Evolutionary conservation across 768 basidiomycete genomes (phyloP), one percentile per base, ranked within the genome.

Genomic region (Collybiopsis confluens): DNA sequence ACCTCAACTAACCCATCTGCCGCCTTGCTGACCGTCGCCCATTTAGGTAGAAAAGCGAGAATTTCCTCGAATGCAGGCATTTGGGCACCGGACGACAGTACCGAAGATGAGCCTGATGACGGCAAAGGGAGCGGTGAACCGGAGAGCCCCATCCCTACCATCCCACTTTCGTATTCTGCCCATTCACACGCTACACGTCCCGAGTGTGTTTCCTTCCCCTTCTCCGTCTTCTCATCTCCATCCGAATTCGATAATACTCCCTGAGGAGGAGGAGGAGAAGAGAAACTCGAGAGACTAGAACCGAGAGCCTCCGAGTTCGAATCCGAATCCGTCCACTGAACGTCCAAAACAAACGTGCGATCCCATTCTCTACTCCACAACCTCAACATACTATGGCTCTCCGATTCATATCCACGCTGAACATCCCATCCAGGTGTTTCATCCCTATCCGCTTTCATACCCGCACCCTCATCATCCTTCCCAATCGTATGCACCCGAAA

Each of bases 11-110:
- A 63, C 1, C 79, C 85, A 56, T 80, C 77, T 2, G 70, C 65
- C 50, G 64, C 58, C 68, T 86, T 87, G 4, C 79, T 78, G 43
- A 79, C 78, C n/a, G 73, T 72, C 9, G 77, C 82, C 88, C 88
- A 90, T 43, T 75, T 68, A 18, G 88, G 88, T 54, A 88, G 64
- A 64, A 85, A 86, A 6, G 65, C 62, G 6, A 88, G 62, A 24
- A 80, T 76, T 62, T 90, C 88, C 62, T 89, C 86, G 43, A 80
- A 71, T 2, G 87, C 86, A 4, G 88, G 87, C 18, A 90, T 86
- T 68, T 72, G 77, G 27, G 67, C 75, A 23, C 61, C 56, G 5
- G 58, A 35, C n/a, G 38, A 4, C 62, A 63, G 41, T 59, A 16
- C 73, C n/a, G 24, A 24, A 36, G 35, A 53, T 20, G 43, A 20